These are phyloP conservation scores for Carex littledalei DNA, from an alignment of 176 grass and related monocot species.

Conservation along the genomic window DNA sequence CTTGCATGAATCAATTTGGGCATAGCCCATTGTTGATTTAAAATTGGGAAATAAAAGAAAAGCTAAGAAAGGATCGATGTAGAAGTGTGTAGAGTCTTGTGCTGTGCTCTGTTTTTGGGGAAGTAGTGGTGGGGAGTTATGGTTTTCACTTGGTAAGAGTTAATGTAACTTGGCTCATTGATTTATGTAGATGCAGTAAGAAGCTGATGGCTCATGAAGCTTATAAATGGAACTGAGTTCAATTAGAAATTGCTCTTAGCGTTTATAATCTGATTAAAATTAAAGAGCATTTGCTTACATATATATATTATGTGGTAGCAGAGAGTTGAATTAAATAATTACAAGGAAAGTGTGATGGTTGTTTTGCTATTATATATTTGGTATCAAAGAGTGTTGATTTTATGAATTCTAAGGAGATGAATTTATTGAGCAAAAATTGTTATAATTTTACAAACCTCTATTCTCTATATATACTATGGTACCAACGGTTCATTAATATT, in stretches of 20 bases:
- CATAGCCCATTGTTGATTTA: constrained; percentile 19
- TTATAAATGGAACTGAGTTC: not conserved
- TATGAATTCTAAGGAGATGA: too few relatives aligned
- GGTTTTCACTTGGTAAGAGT: not conserved
- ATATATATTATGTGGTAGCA: not conserved
- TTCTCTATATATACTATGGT: too few relatives aligned
- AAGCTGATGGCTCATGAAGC: not conserved
- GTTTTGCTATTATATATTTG: not conserved
- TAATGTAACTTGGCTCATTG: not conserved
- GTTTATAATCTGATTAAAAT: not conserved
- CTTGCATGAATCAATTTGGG: not conserved
- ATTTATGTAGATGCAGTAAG: not conserved
- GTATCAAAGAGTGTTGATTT: too few relatives aligned
- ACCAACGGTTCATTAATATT: too few relatives aligned
- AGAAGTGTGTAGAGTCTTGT: not conserved
- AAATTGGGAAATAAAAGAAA: not conserved
- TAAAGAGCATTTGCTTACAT: not conserved
- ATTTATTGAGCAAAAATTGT: too few relatives aligned
- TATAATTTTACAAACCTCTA: too few relatives aligned
- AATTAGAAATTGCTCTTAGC: not conserved
- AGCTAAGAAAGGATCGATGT: not conserved
- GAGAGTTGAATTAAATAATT: not conserved
- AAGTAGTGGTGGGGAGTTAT: not conserved
- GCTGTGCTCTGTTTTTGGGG: not conserved
- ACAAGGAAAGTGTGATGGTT: not conserved